These are phyloP conservation scores for Coemansia sp. DNA, from an alignment of 192 early-diverging fungal genomes.

Conservation along the genomic window DNA sequence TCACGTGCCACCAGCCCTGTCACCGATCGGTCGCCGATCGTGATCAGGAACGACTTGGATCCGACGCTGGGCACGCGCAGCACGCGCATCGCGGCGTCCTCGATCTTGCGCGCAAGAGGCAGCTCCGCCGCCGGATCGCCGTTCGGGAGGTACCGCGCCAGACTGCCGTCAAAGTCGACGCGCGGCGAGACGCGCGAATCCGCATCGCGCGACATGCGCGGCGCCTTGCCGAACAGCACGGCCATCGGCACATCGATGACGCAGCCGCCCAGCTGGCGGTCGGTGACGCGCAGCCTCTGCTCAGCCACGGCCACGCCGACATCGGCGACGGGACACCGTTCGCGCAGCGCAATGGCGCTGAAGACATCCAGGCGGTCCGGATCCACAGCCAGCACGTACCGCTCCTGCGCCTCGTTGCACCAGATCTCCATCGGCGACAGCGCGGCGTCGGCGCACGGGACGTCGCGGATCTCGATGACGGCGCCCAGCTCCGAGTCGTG, in stretches of 20 bases:
- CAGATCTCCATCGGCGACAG: slow-evolving; percentile 99
- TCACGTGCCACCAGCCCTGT: slow-evolving; percentile 95
- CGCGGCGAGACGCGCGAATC: slow-evolving; percentile 56
- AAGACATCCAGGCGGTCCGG: slow-evolving; percentile 70
- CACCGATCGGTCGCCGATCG: slow-evolving; percentile 95
- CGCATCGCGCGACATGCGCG: slow-evolving; percentile 86
- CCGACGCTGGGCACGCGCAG: slow-evolving; percentile 86
- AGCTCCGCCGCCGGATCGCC: background rate
- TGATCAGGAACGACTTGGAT: slow-evolving; percentile 94
- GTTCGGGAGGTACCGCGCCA: slow-evolving; percentile 57
- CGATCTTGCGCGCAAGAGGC: slow-evolving; percentile 44
- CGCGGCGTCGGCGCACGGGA: slow-evolving; percentile 85
- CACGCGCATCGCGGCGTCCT: slow-evolving; percentile 73
- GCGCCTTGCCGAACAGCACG: slow-evolving; percentile 94
- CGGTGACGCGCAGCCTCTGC: slow-evolving; percentile 76
- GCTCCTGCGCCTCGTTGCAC: slow-evolving; percentile 99
- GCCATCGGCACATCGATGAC: slow-evolving; percentile 97
- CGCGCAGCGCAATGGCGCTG: slow-evolving; percentile 76
- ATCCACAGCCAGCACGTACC: slow-evolving; percentile 93
- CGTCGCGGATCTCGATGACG: slow-evolving; percentile 83
- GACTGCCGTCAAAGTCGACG: slow-evolving; percentile 60
- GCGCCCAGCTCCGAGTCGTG: slow-evolving; percentile 94
- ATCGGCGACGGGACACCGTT: slow-evolving; percentile 88
- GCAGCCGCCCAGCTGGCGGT: slow-evolving; percentile 59
- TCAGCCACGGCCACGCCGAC: slow-evolving; percentile 89